phyloP scores from a whole-genome alignment of 73 alveolate species.

The Symbiodinium pilosum region DNA sequence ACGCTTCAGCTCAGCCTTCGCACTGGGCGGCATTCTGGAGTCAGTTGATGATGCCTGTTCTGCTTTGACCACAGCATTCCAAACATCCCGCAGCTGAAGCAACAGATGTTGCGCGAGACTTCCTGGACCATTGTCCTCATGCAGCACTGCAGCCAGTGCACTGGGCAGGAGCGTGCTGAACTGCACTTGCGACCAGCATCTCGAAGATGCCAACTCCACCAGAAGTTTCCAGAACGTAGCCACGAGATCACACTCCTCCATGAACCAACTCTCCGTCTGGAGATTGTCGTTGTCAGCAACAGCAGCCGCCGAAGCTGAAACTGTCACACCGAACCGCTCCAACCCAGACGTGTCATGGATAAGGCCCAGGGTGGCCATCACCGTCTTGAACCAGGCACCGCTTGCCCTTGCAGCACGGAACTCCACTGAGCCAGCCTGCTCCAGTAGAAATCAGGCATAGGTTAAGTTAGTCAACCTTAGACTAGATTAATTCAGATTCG shows the following conservation, averaged over 20 bases:
- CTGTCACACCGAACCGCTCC: neutral
- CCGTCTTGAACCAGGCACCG: neutral
- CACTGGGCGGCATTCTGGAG: neutral
- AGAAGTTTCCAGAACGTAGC: neutral
- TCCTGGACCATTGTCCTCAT: neutral
- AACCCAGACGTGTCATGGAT: neutral
- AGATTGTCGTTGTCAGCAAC: neutral
- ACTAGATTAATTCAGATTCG: no score
- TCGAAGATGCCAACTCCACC: neutral
- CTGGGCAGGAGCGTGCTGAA: neutral
- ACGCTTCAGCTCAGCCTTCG: neutral
- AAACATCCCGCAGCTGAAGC: neutral
- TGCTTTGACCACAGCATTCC: neutral
- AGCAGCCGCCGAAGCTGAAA: neutral
- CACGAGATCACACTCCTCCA: neutral
- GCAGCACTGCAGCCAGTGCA: neutral
- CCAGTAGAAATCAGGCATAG: no score
- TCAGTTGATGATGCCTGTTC: neutral
- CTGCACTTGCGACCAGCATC: conserved; percentile 6
- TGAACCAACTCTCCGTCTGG: neutral
- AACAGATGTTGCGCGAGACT: neutral
- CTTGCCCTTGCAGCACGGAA: conserved; percentile 1
- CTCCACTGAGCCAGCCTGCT: neutral
- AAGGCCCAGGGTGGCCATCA: neutral
- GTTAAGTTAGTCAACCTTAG: no score